A percentile compares a stretch with the other conserved stretches of the same genome.
Conservation (phyloP, 192 early-diverging fungal genomes). For the Helicostylum pulchrum region DNA sequence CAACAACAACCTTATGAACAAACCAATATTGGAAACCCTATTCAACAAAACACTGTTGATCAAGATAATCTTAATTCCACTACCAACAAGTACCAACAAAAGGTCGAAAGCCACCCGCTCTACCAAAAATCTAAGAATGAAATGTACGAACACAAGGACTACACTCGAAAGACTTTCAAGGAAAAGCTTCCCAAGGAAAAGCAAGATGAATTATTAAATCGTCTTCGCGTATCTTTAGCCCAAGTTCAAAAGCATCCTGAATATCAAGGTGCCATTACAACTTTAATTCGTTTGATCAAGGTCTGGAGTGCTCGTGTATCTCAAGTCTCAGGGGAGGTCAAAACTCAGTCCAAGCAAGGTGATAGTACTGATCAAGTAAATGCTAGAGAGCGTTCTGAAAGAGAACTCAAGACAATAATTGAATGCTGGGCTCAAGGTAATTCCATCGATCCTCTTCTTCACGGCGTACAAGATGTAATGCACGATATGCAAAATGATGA, state of each 20-base stretch:
- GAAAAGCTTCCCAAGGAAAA: slow-evolving; percentile 32
- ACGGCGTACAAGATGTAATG: slow-evolving; percentile 27
- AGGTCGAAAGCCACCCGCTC: no score
- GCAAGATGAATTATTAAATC: slow-evolving; percentile 28
- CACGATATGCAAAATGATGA: slow-evolving; percentile 23
- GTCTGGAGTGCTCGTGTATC: slow-evolving; percentile 32
- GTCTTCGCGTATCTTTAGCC: slow-evolving; percentile 29
- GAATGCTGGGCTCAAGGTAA: slow-evolving; percentile 44
- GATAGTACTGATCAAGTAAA: slow-evolving; percentile 16
- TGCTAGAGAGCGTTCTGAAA: slow-evolving; percentile 22
- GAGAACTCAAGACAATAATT: slow-evolving; percentile 39
- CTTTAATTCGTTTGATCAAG: slow-evolving; percentile 27
- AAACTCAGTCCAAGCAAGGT: neutral
- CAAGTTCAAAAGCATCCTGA: slow-evolving; percentile 41
- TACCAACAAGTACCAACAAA: neutral
- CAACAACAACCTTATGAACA: no score
- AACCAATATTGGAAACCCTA: no score
- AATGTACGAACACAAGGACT: slow-evolving; percentile 10
- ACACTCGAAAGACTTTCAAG: slow-evolving; percentile 23
- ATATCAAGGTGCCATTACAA: slow-evolving; percentile 39
- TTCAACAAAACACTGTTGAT: neutral
- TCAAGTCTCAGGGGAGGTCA: neutral
- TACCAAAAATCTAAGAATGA: slow-evolving; percentile 2
- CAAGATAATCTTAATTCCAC: slow-evolving; percentile 1
- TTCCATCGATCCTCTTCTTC: slow-evolving; percentile 34